phyloP scores from a whole-genome alignment of 108 stramenopile species.

The Discostella stelligeroides region DNA sequence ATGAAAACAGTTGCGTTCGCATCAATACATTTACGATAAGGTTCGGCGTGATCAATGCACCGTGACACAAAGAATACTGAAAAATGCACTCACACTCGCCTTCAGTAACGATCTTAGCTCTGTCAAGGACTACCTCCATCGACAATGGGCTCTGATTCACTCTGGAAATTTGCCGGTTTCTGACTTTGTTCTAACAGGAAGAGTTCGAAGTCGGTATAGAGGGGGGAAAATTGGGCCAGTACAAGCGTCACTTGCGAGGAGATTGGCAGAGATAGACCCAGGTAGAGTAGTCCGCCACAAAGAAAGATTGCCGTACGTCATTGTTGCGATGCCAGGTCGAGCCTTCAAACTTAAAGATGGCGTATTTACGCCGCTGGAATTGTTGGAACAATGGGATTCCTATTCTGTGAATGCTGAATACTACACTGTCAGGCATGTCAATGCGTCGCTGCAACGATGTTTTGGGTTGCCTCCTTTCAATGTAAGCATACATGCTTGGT shows the following conservation, averaged over 20 bases:
- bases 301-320: constrained; percentile 83
- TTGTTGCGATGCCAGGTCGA: constrained; percentile 80
- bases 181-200: constrained; percentile 86
- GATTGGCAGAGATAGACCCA: constrained; percentile 82
- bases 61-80: constrained; percentile 81
- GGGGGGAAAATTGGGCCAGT: constrained; percentile 83
- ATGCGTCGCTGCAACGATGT: constrained; percentile 83
- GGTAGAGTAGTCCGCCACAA: constrained; percentile 78
- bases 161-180: constrained; percentile 82
- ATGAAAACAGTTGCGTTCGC: no score
- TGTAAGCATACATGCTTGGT: constrained; percentile 75
- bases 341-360: constrained; percentile 78
- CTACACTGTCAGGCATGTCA: constrained; percentile 84
- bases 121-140: constrained; percentile 65
- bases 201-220: constrained; percentile 78
- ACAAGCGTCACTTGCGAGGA: constrained; percentile 79
- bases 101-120: constrained; percentile 63
- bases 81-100: constrained; percentile 73
- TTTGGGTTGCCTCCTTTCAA: constrained; percentile 76
- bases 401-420: constrained; percentile 79
- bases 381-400: constrained; percentile 89
- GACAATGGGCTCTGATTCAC: constrained; percentile 82
- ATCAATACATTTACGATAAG: neutral
- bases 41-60: constrained; percentile 85
- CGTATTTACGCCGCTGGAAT: constrained; percentile 84